Conservation (phyloP, 2,329 filamentous ascomycete species). For the Claviceps africana region DNA sequence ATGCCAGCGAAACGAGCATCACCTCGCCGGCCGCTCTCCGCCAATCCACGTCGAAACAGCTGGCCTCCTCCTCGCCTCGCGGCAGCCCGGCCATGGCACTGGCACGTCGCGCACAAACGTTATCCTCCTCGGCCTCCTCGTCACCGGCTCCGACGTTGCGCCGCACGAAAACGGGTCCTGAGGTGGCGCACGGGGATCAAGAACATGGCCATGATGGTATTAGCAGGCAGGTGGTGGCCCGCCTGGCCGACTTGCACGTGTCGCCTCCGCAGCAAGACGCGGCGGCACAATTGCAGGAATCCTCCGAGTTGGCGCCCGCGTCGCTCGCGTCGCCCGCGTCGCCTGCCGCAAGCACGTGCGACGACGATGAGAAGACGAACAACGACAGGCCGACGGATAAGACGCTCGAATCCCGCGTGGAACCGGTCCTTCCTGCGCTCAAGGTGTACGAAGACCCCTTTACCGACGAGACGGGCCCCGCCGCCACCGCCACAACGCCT, state of each 20-base stretch:
- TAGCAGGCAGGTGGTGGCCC: constrained; percentile 37
- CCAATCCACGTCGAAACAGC: constrained; percentile 15
- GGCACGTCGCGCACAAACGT: constrained; percentile 18
- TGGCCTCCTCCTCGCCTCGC: constrained; percentile 28
- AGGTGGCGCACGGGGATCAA: constrained; percentile 22
- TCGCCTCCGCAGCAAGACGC: constrained; percentile 16
- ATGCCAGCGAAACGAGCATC: constrained; percentile 36
- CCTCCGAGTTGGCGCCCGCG: constrained; percentile 3
- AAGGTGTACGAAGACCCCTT: constrained; percentile 53
- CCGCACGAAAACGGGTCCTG: constrained; percentile 34
- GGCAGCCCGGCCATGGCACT: constrained; percentile 25
- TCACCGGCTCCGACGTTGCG: constrained; percentile 19
- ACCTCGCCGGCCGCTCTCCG: constrained; percentile 29
- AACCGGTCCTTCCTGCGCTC: constrained; percentile 25
- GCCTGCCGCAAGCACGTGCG: constrained; percentile 4
- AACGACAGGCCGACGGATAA: constrained; percentile 2
- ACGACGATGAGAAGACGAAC: background rate
- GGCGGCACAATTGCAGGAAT: constrained; percentile 1
- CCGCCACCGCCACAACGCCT: constrained; percentile 24
- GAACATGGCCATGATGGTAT: constrained; percentile 21
- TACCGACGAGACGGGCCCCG: constrained; percentile 28
- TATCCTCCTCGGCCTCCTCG: background rate
- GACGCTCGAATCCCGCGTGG: constrained; percentile 4
- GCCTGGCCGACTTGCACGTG: constrained; percentile 23
- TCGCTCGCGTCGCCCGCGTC: constrained; percentile 1